phyloP scores from a whole-genome alignment of 225 moss, liverwort and hornwort species.

The Rhytidiadelphus loreus region DNA sequence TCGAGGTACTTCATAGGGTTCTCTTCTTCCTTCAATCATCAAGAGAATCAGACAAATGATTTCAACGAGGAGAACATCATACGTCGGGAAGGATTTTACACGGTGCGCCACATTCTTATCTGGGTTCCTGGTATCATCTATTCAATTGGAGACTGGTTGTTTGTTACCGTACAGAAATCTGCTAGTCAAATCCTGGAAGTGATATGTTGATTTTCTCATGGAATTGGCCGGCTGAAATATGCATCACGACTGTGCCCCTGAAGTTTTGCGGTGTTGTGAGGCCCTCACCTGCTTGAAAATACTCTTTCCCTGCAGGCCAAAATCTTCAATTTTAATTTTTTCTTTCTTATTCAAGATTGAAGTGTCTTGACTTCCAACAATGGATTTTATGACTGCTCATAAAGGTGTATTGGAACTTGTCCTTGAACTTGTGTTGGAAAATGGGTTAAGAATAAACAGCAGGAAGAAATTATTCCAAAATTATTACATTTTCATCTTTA shows the following conservation, averaged over 20 bases:
- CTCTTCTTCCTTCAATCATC: slow-evolving; percentile 35
- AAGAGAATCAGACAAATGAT: slow-evolving; percentile 40
- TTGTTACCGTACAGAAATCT: neutral
- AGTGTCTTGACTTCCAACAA: neutral
- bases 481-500: no score
- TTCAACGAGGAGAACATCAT: slow-evolving; percentile 31
- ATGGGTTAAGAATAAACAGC: no score
- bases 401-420: no score
- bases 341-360: neutral
- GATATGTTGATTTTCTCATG: neutral
- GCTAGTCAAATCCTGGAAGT: neutral
- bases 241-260: neutral
- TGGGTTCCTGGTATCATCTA: neutral
- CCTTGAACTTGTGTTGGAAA: no score
- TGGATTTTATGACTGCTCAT: neutral
- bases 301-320: neutral
- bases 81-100: slow-evolving; percentile 9
- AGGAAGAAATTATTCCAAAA: no score
- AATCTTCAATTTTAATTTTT: neutral
- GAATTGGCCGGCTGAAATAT: neutral
- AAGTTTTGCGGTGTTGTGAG: neutral
- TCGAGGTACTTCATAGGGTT: neutral
- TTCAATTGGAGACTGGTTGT: neutral
- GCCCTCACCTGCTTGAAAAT: neutral
- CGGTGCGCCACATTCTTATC: slow-evolving; percentile 2